A percentile compares a stretch with the other conserved stretches of the same genome.
phyloP scores from a whole-genome alignment of 345 rosid species.

The Populus tremula region DNA sequence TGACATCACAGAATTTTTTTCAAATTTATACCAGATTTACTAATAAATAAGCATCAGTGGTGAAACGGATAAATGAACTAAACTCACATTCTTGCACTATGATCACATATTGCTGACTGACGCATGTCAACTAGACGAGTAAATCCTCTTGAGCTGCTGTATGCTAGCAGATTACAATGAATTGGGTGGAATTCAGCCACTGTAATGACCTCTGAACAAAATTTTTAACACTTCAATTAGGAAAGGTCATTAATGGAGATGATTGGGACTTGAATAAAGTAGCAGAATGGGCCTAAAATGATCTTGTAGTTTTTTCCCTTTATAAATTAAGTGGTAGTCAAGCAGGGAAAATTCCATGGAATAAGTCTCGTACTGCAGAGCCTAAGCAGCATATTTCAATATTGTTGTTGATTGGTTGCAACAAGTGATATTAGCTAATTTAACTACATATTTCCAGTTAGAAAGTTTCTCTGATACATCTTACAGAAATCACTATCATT shows the following conservation, averaged over 20 bases:
- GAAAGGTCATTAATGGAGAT: background rate
- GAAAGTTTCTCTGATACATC: background rate
- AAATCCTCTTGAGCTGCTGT: constrained; percentile 71
- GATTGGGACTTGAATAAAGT: background rate
- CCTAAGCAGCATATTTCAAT: background rate
- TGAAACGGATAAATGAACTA: constrained; percentile 5
- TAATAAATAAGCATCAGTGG: background rate
- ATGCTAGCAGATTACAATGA: constrained; percentile 63
- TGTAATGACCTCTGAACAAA: constrained; percentile 62
- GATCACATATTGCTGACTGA: constrained; percentile 65
- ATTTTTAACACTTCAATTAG: constrained; percentile 15
- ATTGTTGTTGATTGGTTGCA: background rate
- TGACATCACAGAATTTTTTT: constrained; percentile 17
- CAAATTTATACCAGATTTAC: background rate
- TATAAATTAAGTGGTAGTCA: background rate
- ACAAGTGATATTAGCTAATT: background rate
- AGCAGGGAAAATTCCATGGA: no score
- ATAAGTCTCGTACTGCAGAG: background rate
- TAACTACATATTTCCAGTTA: background rate
- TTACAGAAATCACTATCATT: background rate
- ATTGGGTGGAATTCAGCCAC: constrained; percentile 66
- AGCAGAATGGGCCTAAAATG: constrained; percentile 5
- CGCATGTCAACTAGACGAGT: constrained; percentile 63
- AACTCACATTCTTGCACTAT: constrained; percentile 51
- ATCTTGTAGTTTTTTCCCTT: background rate